phyloP scores from a whole-genome alignment of 306 rosid genomes.

The Leucaena leucocephala region DNA sequence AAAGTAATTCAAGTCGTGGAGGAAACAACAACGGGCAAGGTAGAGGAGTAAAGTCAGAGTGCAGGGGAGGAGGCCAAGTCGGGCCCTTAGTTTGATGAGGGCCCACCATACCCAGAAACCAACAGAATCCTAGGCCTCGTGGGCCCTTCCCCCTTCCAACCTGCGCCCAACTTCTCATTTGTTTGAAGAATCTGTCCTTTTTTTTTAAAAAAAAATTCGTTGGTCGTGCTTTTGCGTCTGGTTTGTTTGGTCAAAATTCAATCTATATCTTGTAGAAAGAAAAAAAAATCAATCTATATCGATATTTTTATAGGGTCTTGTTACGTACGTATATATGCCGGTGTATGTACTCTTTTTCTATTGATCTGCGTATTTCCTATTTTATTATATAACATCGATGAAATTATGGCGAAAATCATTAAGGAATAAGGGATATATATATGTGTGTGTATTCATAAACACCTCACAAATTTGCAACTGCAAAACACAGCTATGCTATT shows the following conservation, averaged over 20 bases:
- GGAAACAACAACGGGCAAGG: slow-evolving; percentile 8
- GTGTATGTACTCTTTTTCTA: too few species aligned
- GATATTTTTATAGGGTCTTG: slow-evolving; percentile 26
- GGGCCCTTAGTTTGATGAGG: background rate
- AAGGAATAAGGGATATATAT: background rate
- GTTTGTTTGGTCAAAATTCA: slow-evolving; percentile 20
- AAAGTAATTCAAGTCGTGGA: slow-evolving; percentile 34
- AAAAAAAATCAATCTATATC: background rate
- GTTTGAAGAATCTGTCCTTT: background rate
- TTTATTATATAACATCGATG: background rate
- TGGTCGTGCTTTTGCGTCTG: background rate
- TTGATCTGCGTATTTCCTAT: background rate
- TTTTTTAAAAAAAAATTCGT: background rate
- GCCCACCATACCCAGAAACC: background rate
- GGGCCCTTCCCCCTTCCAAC: background rate
- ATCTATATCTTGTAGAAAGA: too few species aligned
- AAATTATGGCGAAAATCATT: background rate
- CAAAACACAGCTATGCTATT: too few species aligned
- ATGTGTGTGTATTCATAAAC: too few species aligned
- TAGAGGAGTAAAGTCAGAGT: background rate
- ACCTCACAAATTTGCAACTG: too few species aligned
- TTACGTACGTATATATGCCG: background rate
- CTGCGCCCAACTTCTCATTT: too few species aligned
- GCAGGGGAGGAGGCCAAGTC: background rate
- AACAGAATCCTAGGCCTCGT: background rate